A percentile compares a stretch with the other conserved stretches of the same genome.
Evolutionary conservation across 2,329 filamentous ascomycete species (phyloP).

Genomic region (Pseudophaeomoniella oleicola): DNA sequence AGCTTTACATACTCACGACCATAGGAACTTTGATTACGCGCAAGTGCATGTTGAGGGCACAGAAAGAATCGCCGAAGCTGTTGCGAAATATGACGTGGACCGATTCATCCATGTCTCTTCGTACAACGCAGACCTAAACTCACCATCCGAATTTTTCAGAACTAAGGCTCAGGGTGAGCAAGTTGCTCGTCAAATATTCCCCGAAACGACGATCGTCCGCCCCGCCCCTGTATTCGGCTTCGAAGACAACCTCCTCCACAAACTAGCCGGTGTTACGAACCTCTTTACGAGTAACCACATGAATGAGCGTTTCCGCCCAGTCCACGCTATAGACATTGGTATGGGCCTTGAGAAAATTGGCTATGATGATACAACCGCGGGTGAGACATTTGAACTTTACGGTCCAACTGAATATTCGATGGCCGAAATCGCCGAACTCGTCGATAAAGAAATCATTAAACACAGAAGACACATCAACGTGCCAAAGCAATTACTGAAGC

Average conservation of each 20-base stretch:
- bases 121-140: conserved; percentile 72
- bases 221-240: conserved; percentile 90
- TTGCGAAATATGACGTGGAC: conserved; percentile 95
- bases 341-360: conserved; percentile 79
- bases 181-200: conserved; percentile 76
- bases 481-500: conserved; percentile 67
- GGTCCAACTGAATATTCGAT: conserved; percentile 88
- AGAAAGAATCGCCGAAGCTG: conserved; percentile 82
- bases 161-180: conserved; percentile 82
- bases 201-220: conserved; percentile 91
- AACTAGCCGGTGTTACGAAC: conserved; percentile 66
- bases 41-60: conserved; percentile 90
- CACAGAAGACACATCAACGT: conserved; percentile 81
- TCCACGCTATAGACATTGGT: conserved; percentile 86
- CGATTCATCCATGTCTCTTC: conserved; percentile 94
- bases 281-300: conserved; percentile 85
- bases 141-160: conserved; percentile 73
- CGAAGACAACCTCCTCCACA: conserved; percentile 82
- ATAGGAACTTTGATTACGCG: conserved; percentile 82
- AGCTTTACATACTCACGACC: conserved; percentile 16
- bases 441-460: conserved; percentile 87
- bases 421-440: conserved; percentile 69
- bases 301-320: conserved; percentile 79
- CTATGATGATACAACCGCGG: conserved; percentile 77
- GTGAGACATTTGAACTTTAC: conserved; percentile 86